phyloP scores from a whole-genome alignment of 352 stramenopile genomes.

The Globisporangium nodosum region DNA sequence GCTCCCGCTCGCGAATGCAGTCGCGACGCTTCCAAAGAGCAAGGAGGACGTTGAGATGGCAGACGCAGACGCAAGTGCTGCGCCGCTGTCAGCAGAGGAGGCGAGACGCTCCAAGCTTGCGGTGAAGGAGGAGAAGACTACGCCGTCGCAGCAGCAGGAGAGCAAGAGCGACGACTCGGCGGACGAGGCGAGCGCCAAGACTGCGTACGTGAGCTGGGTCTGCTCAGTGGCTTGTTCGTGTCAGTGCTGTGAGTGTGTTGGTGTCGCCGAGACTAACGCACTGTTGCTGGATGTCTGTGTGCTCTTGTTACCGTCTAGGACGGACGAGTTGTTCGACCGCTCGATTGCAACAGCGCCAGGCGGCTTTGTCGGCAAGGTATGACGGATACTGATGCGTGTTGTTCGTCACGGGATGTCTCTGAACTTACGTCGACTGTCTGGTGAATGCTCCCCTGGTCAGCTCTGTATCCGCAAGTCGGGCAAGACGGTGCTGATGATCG shows the following conservation, averaged over 20 bases:
- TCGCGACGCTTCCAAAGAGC: conserved; percentile 21
- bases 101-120: conserved; percentile 11
- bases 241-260: background rate
- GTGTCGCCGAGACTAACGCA: background rate
- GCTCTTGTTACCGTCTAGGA: conserved; percentile 15
- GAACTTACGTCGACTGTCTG: background rate
- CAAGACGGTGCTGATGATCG: conserved; percentile 81
- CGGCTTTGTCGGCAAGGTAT: conserved; percentile 80
- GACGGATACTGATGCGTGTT: background rate
- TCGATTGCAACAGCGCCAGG: conserved; percentile 63
- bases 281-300: conserved; percentile 2
- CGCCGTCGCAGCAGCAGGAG: background rate
- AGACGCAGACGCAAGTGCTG: conserved; percentile 14
- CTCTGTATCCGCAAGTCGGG: conserved; percentile 82
- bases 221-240: too few relatives aligned
- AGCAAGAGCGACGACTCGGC: conserved; percentile 6
- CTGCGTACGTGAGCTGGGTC: background rate
- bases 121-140: conserved; percentile 5
- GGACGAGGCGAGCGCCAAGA: conserved; percentile 4
- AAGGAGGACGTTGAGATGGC: conserved; percentile 29
- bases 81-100: background rate
- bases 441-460: conserved; percentile 15
- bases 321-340: conserved; percentile 62
- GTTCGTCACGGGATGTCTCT: background rate
- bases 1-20: conserved; percentile 55